Evolutionary conservation across 1,139 yeast species (phyloP), one percentile per base, ranked within the genome.

Genomic region (Hyphopichia wangnamkhiaoensis): DNA sequence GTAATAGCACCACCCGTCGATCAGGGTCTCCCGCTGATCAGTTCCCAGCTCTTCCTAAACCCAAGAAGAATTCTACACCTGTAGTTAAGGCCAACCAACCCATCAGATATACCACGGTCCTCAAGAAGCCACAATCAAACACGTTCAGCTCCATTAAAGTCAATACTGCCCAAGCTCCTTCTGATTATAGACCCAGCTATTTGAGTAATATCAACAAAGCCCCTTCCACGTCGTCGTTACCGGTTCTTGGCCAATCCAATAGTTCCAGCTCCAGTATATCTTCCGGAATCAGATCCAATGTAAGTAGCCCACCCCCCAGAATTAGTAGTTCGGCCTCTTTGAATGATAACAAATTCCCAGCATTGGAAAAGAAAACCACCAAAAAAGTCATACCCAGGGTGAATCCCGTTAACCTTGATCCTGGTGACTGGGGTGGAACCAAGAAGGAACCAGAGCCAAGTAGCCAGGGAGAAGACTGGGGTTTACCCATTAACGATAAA

Each of bases 21-120:
- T 8, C 19, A 5, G 30, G 16, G 3, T 40, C 48, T 40, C 45
- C 52, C 10, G 53, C 54, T 15, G 76, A 79, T 1, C 60, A 68
- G 38, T 76, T 84, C 53, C 88, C 89, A 1, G 73, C 75, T 2
- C 61, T 80, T 37, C 65, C 79, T 13, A 70, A 65, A 37, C 74
- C 77, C 7, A 43, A 47, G 30, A 46, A 65, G 55, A 37, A 60
- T 42, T 40, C 49, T 4, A 31, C 42, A 0, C 40, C 50, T 1
- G 42, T 45, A 2, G 45, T 50, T 6, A 45, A 45, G 12, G 32
- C 43, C 4, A 53, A 52, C 23, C 61, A 58, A 30, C 72, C 74
- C 4, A 60, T 69, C 15, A 54, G 71, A 37, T 71, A 71, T 40
- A 74, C 79, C 6, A 73, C 73, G 6, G 63, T 76, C 3, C 50